Evolutionary conservation across 768 basidiomycete species (phyloP).

Genomic region (Pulveroboletus sp.): DNA sequence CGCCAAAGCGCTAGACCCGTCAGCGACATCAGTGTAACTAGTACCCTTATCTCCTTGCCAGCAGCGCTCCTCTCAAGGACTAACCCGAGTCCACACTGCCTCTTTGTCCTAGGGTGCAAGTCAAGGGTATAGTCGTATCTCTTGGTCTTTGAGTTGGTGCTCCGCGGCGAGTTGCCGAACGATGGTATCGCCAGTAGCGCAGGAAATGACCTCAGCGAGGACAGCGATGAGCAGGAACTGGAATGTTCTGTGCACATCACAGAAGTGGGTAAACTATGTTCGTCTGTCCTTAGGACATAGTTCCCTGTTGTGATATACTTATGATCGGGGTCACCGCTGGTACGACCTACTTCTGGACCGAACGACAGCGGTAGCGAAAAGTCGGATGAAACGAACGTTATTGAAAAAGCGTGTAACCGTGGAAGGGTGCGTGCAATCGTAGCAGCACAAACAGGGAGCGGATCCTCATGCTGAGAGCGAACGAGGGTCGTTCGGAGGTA

Average conservation of each 20-base stretch:
- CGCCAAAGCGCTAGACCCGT: conserved; percentile 30
- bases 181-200: conserved; percentile 28
- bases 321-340: conserved; percentile 20
- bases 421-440: conserved; percentile 65
- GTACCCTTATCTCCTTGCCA: conserved; percentile 55
- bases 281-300: conserved; percentile 55
- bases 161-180: conserved; percentile 15
- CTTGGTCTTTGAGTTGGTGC: conserved; percentile 29
- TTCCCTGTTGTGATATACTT: conserved; percentile 40
- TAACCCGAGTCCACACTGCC: conserved; percentile 40
- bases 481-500: conserved; percentile 62
- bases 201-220: conserved; percentile 23
- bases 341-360: conserved; percentile 39
- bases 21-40: conserved; percentile 24
- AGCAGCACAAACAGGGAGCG: conserved; percentile 52
- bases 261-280: conserved; percentile 57
- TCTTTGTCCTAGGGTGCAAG: conserved; percentile 33
- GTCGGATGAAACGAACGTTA: conserved; percentile 61
- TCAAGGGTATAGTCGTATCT: conserved; percentile 24
- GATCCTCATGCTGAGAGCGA: conserved; percentile 59
- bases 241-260: conserved; percentile 49
- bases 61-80: conserved; percentile 56
- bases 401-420: conserved; percentile 56
- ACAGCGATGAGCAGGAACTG: conserved; percentile 20
- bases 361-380: conserved; percentile 46